A percentile compares a stretch with the other conserved stretches of the same genome.
Conservation (phyloP, 257 asterid genomes). For the Solanum bulbocastanum region DNA sequence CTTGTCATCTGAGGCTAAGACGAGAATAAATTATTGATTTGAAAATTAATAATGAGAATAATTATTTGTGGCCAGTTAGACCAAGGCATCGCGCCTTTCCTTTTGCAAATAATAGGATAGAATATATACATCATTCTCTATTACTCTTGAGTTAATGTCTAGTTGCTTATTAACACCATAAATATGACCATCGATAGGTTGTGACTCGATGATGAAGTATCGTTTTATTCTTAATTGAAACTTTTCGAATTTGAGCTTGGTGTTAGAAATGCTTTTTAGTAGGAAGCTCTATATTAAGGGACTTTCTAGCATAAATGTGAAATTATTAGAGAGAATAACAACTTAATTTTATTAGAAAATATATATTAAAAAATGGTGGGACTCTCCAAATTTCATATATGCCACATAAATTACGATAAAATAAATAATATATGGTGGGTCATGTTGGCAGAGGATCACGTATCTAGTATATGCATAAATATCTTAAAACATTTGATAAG, state of each 20-base stretch:
- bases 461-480: background rate
- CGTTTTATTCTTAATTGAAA: too few relatives aligned
- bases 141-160: background rate
- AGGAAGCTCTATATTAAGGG: too few relatives aligned
- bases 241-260: too few relatives aligned
- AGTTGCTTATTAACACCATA: background rate
- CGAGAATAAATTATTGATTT: background rate
- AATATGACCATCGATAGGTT: background rate
- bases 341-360: too few relatives aligned
- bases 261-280: too few relatives aligned
- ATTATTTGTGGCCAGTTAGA: background rate
- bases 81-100: background rate
- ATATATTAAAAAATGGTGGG: too few relatives aligned
- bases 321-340: too few relatives aligned
- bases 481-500: background rate
- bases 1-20: background rate
- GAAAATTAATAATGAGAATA: background rate
- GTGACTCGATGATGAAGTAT: background rate
- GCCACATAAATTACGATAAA: too few relatives aligned
- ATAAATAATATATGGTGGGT: too few relatives aligned
- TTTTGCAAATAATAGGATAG: background rate
- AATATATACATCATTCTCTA: background rate
- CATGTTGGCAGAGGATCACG: too few relatives aligned
- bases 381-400: too few relatives aligned
- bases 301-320: too few relatives aligned